A percentile compares a stretch with the other conserved stretches of the same genome.
Conservation (phyloP, 2,329 filamentous ascomycete genomes). For the Dactylella cylindrospora region DNA sequence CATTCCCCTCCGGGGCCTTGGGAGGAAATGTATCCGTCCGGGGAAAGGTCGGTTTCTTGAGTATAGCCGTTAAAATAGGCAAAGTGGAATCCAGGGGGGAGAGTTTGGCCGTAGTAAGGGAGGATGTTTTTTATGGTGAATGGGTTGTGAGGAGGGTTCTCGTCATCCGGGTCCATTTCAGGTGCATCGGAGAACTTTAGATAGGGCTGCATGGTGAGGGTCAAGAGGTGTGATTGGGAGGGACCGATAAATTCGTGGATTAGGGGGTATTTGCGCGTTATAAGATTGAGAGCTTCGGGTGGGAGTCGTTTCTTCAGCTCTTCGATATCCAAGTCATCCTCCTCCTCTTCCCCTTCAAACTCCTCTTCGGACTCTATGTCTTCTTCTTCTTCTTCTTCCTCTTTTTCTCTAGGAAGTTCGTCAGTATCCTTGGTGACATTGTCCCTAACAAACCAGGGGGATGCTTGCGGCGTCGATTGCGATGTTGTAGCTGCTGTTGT, state of each 20-base stretch:
- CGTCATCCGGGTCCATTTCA: conserved; percentile 5
- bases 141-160: conserved; percentile 47
- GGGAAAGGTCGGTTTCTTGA: conserved; percentile 63
- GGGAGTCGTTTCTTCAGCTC: conserved; percentile 53
- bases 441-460: no score
- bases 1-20: conserved; percentile 75
- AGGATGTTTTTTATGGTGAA: conserved; percentile 51
- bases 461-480: background rate
- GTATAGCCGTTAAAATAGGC: conserved; percentile 80
- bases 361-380: conserved; percentile 16
- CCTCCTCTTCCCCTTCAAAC: conserved; percentile 33
- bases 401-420: conserved; percentile 39
- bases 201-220: conserved; percentile 58
- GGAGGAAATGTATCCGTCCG: conserved; percentile 80
- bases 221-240: conserved; percentile 66
- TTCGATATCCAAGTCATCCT: conserved; percentile 42
- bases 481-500: background rate
- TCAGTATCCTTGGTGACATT: no score
- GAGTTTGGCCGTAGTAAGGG: conserved; percentile 45
- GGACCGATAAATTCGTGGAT: conserved; percentile 63
- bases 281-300: conserved; percentile 56
- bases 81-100: conserved; percentile 72
- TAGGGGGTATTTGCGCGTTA: conserved; percentile 50
- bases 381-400: conserved; percentile 39
- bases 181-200: conserved; percentile 21